phyloP scores from a whole-genome alignment of 2,329 filamentous ascomycete genomes.

The Chrysoporthe puriensis region DNA sequence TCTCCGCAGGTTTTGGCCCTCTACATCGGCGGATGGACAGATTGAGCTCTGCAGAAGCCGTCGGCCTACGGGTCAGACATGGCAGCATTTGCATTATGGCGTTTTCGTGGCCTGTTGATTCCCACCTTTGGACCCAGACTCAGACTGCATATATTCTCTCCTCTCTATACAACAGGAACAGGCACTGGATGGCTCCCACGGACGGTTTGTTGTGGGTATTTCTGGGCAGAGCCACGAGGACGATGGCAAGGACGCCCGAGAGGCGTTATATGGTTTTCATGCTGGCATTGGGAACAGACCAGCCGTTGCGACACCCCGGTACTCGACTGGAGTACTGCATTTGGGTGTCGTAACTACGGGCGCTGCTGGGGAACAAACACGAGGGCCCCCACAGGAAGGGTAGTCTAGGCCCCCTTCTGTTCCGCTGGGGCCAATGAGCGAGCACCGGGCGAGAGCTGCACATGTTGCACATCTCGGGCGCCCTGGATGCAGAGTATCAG shows the following conservation, averaged over 20 bases:
- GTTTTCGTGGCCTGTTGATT: conserved; percentile 7
- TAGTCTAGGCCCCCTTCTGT: neutral
- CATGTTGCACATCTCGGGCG: conserved; percentile 8
- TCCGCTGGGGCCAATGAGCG: neutral
- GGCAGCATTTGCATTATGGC: conserved; percentile 8
- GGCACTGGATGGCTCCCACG: neutral
- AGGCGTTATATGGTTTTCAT: neutral
- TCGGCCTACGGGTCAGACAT: neutral
- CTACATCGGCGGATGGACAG: no score
- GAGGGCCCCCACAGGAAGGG: neutral
- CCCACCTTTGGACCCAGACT: conserved; percentile 8
- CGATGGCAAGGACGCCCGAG: neutral
- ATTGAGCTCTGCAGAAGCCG: neutral
- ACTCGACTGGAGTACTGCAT: neutral
- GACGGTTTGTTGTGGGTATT: neutral
- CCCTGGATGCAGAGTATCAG: conserved; percentile 14
- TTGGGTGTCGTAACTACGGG: neutral
- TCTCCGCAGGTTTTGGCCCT: neutral
- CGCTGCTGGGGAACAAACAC: neutral
- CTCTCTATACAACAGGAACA: conserved; percentile 13
- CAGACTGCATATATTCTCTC: conserved; percentile 25
- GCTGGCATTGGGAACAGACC: neutral
- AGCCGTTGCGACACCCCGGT: neutral
- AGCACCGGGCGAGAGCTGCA: conserved; percentile 13
- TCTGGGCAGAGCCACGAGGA: neutral